Base-by-base conservation (phyloP, 345 rosid species). In the Hibiscus tridactylites region DNA sequence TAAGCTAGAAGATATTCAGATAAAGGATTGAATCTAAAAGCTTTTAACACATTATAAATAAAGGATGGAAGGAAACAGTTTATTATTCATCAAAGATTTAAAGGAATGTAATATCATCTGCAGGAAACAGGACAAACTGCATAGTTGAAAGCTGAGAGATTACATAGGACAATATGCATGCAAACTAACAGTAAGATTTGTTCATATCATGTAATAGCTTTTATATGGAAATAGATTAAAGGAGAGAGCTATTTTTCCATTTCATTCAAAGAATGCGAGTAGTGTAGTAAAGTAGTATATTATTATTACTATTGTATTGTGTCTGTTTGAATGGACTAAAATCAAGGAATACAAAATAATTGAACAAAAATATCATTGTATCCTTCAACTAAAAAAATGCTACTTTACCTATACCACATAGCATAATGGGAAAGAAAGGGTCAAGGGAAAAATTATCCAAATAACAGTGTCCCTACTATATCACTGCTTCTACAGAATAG, bases 141-240 rank as follows among this genome's bases (percentile, higher is more conserved):
- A 65, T 68, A 29, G 70, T 68, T 49, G 71, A 29, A 50, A 49
- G 42, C 24, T 67, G 42, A 67, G 21, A 47, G 52, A 67, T 28
- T 26, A 67, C 29, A 15, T 52, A 50, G 59, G 24, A 49, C 71
- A 68, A 46, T 31, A 46, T 42, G 53, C 33, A 21, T 39, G 53
- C 5, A 6, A 39, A 67, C 37, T 67, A 49, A 49, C 10, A 67
- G 39, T 19, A 26, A 31, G 29, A 5, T 28, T 47, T 4, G 58
- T 47, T 28, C 58, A 26, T 24, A 49, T 12, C 49, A 67, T 46
- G 58, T 19, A 67, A 24, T 47, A 21, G 29, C 8, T 21, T 44
- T 5, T 68, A 16, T 15, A 3, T 0, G 15, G 59, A 17, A 69
- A 19, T 37, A 35, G 12, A 54, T 19, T 19, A 28, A 24, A 50